Evolutionary conservation across 148 eudicot species (phyloP), one percentile per base, ranked within the genome.

Genomic region (Oxyria digyna): DNA sequence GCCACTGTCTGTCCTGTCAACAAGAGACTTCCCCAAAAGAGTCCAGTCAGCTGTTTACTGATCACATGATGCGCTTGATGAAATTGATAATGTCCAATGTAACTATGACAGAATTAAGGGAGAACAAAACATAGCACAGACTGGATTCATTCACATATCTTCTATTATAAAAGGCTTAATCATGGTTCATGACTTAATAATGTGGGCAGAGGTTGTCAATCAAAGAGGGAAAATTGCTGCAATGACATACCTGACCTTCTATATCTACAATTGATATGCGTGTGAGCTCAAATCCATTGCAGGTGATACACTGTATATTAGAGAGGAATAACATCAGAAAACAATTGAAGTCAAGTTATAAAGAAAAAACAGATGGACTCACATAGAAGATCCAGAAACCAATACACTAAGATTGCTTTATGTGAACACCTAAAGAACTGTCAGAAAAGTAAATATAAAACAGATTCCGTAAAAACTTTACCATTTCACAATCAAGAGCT

Each of bases 281-380:
- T 21, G 98, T 94, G 73, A 94, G 92, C 89, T 94, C 98, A 13
- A 90, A 90, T 70, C 98, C 98, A 72, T 85, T 78, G 42, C 78
- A 78, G 62, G 98, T 89, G 67, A 89, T 62, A 70, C 98, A 93
- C 65, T 59, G 63, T 26, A 13, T 11, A 27, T 4, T 31, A 59
- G 18, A 59, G 65, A 13, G 27, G 31, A 52, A 52, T 50, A 52
- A 52, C 59, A 52, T 52, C 13, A 52, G 23, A 11, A 26, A 12
- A 54, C n/a, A 10, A 54, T 59, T 6, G 14, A 27, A 27, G 14
- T n/a, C 18, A 14, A 11, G 35, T 57, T 29, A 57, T 32, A 57
- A 32, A 59, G 65, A 15, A 33, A 31, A n/a, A 59, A n/a, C n/a
- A 10, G 31, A 0, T 59, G 11, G 14, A 3, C 37, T 31, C 65